Base-by-base conservation (phyloP, 179 eudicot genomes). In the Beta corolliflora region DNA sequence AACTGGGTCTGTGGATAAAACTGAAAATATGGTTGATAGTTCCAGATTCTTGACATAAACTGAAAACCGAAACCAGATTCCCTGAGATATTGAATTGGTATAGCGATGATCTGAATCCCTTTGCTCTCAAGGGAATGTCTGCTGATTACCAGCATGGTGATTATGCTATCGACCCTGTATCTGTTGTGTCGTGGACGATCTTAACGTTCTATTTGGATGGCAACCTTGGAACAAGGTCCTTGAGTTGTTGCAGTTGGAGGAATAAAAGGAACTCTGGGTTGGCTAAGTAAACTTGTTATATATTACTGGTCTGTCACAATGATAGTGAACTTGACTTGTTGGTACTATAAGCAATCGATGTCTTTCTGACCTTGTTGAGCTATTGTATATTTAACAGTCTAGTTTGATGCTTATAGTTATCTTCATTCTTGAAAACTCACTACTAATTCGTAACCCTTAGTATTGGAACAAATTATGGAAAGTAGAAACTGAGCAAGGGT, bases 151-250 rank as follows among this genome's bases (percentile, higher is more conserved):
- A 16, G 18, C 5, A 13, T 19, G 53, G 23, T 60, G 25, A 29
- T 48, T 61, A 80, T 13, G 63, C 52, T 8, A 59, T n/a, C 11
- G 44, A 63, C 16, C 11, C 54, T 41, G 64, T 36, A 31, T 80
- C 50, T n/a, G 23, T n/a, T 41, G 29, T 53, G 54, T 12, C 8
- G 65, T 55, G 69, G 60, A 63, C 0, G 10, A 75, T 50, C 25
- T 63, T 80, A 18, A 53, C 13, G 65, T 11, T 36, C 50, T 31
- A 75, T 45, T 21, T 36, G 46, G 79, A 63, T 46, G 79, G 18
- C 15, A 46, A 52, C 63, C 15, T 78, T 78, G 61, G 60, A 54
- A 41, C 44, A 36, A 19, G 45, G 36, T 64, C 21, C 54, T 71
- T 70, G 41, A 67, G 41, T 58, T 58, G 60, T 11, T 52, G 44